phyloP scores from a whole-genome alignment of 352 stramenopile species.

The Phytophthora quininea region DNA sequence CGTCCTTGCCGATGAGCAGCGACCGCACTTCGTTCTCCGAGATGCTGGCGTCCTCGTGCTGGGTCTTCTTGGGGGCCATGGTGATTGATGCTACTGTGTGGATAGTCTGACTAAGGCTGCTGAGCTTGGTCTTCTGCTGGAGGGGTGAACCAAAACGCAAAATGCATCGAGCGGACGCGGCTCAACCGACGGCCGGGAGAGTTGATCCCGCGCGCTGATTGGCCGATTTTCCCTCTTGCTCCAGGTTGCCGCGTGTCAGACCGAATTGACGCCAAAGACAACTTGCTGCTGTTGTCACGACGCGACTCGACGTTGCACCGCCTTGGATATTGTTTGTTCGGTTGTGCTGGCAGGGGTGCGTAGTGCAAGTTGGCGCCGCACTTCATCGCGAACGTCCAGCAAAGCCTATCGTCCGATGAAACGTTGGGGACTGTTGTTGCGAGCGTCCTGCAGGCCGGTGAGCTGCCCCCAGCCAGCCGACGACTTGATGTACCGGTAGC shows the following conservation, averaged over 20 bases:
- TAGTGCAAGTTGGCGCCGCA: conserved; percentile 1
- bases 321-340: not conserved
- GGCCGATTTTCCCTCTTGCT: not conserved
- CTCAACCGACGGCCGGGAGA: conserved; percentile 21
- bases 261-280: not conserved
- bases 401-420: conserved; percentile 2
- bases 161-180: conserved; percentile 35
- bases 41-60: conserved; percentile 55
- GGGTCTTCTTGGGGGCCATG: conserved; percentile 69
- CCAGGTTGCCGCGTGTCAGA: conserved; percentile 29
- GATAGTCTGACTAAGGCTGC: not conserved
- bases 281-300: conserved; percentile 21
- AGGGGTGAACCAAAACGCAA: conserved; percentile 33
- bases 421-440: conserved; percentile 5
- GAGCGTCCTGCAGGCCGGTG: not conserved
- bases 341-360: not conserved
- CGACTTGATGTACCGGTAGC: no score
- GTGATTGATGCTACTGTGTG: conserved; percentile 10
- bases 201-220: conserved; percentile 14
- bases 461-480: not conserved
- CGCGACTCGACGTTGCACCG: conserved; percentile 9
- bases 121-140: not conserved
- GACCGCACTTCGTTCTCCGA: conserved; percentile 86
- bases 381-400: no score
- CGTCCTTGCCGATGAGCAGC: conserved; percentile 84